These are phyloP conservation scores for Diaporthe sp. DNA, from an alignment of 2,329 filamentous ascomycete genomes.

Conservation along the genomic window DNA sequence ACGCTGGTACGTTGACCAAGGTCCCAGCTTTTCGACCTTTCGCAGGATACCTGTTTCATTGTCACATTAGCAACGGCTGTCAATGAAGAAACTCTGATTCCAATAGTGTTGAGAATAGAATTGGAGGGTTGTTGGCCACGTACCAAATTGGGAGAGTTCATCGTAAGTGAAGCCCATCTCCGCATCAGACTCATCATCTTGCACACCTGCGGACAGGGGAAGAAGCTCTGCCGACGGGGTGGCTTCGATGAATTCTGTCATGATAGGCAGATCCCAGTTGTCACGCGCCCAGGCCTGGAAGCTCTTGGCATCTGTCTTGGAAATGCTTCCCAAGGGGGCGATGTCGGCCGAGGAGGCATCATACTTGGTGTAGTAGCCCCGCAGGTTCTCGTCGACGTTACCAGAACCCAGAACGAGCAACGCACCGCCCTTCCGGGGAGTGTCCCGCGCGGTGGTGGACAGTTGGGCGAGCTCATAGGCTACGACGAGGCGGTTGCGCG, in stretches of 20 bases:
- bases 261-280: conserved; percentile 72
- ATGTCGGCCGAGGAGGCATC: conserved; percentile 70
- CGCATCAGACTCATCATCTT: conserved; percentile 55
- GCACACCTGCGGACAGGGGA: conserved; percentile 56
- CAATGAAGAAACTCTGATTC: not conserved
- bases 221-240: conserved; percentile 68
- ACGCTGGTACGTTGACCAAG: conserved; percentile 56
- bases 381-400: conserved; percentile 70
- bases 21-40: conserved; percentile 58
- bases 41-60: conserved; percentile 47
- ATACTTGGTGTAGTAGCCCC: conserved; percentile 75
- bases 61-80: not conserved
- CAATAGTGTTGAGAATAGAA: not conserved
- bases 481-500: conserved; percentile 74
- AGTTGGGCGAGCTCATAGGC: conserved; percentile 75
- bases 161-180: conserved; percentile 61
- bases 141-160: conserved; percentile 56
- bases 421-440: conserved; percentile 65
- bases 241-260: conserved; percentile 73
- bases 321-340: conserved; percentile 67
- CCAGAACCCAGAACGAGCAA: conserved; percentile 74
- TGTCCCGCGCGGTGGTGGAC: conserved; percentile 69
- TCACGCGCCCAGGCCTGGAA: conserved; percentile 73
- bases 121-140: not conserved
- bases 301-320: conserved; percentile 74